A percentile compares a stretch with the other conserved stretches of the same genome.
Conservation (phyloP, 2,329 filamentous ascomycete species). For the Ceratocystis alfenasii region DNA sequence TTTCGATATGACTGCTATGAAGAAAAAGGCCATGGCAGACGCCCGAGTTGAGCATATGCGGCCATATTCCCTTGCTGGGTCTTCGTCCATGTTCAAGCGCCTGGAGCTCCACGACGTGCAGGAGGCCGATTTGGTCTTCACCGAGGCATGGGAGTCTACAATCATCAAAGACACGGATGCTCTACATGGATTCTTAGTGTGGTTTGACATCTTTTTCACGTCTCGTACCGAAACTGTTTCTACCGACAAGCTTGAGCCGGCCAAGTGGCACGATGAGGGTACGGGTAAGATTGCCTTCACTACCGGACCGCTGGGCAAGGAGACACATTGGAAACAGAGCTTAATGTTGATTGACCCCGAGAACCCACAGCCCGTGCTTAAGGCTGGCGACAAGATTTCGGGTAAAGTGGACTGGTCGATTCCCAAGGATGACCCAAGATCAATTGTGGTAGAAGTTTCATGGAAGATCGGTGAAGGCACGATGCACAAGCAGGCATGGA, state of each 20-base stretch:
- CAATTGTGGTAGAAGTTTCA: slow-evolving; percentile 50
- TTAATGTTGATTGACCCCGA: slow-evolving; percentile 57
- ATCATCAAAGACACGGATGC: slow-evolving; percentile 27
- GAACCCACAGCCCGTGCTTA: slow-evolving; percentile 35
- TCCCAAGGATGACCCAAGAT: slow-evolving; percentile 56
- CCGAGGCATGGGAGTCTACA: slow-evolving; percentile 48
- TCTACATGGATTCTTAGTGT: slow-evolving; percentile 79
- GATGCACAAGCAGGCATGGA: slow-evolving; percentile 40
- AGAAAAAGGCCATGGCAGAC: slow-evolving; percentile 67
- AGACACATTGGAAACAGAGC: slow-evolving; percentile 87
- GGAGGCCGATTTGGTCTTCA: slow-evolving; percentile 63
- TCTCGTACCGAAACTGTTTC: slow-evolving; percentile 41
- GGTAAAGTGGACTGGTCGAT: slow-evolving; percentile 62
- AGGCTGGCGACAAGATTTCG: slow-evolving; percentile 45
- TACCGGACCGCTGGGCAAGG: slow-evolving; percentile 62
- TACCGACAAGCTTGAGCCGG: slow-evolving; percentile 40
- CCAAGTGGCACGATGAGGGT: slow-evolving; percentile 47
- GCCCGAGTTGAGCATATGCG: slow-evolving; percentile 65
- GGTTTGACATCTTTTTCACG: slow-evolving; percentile 91
- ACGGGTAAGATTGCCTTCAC: slow-evolving; percentile 68
- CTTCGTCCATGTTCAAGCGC: slow-evolving; percentile 54
- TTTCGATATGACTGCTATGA: slow-evolving; percentile 89
- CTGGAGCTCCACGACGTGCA: slow-evolving; percentile 65
- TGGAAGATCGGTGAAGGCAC: slow-evolving; percentile 43
- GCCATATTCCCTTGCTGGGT: slow-evolving; percentile 45